Evolutionary conservation across 345 rosid species (phyloP).

Genomic region (Gossypium sturtianum): DNA sequence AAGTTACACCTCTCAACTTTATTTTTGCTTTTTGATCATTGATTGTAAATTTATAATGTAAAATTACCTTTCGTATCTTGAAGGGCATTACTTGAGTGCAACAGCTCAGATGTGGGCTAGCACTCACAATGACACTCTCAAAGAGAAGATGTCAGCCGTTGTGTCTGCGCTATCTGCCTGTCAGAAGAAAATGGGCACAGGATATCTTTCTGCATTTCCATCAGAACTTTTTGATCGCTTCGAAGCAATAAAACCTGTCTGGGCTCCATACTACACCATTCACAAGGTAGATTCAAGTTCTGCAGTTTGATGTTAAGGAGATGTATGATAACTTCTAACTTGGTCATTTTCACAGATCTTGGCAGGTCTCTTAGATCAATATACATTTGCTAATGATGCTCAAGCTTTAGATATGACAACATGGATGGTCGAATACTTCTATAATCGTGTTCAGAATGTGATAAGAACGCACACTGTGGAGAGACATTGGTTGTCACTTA

Average conservation of each 20-base stretch:
- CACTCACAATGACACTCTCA: constrained; percentile 60
- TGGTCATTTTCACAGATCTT: constrained; percentile 49
- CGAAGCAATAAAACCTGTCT: constrained; percentile 71
- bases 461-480: constrained; percentile 46
- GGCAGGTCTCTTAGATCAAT: constrained; percentile 88
- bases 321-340: background rate
- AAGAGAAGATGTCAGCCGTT: constrained; percentile 62
- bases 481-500: constrained; percentile 72
- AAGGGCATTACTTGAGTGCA: constrained; percentile 96
- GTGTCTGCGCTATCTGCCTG: constrained; percentile 65
- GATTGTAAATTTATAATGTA: background rate
- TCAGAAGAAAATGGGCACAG: constrained; percentile 64
- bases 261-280: constrained; percentile 98
- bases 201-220: constrained; percentile 96
- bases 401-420: constrained; percentile 66
- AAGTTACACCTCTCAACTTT: background rate
- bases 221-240: constrained; percentile 72
- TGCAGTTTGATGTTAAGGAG: background rate
- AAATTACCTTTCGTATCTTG: constrained; percentile 20
- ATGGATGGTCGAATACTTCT: constrained; percentile 87
- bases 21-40: background rate
- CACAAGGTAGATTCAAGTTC: constrained; percentile 55
- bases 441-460: constrained; percentile 76
- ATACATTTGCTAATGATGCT: constrained; percentile 52
- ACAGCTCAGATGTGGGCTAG: constrained; percentile 94